Evolutionary conservation across 169 alveolate genomes (phyloP).

Genomic region (Plasmodium yoelii): DNA sequence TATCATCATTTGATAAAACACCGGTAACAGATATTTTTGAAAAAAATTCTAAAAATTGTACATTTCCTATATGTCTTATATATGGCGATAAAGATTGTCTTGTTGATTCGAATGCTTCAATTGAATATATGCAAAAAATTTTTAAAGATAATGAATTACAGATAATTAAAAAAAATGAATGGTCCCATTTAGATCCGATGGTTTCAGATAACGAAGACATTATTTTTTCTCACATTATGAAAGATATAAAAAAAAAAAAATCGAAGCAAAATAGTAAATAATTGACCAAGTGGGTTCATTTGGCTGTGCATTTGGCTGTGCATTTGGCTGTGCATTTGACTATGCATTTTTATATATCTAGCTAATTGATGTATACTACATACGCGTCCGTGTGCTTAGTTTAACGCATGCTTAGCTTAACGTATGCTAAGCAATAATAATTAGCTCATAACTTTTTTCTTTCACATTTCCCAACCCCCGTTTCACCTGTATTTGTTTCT

Average conservation of each 20-base stretch:
- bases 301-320: no score
- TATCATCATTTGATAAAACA: not conserved
- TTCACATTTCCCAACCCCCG: no score
- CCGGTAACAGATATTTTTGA: conserved; percentile 52
- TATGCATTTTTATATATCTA: no score
- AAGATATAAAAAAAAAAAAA: conserved; percentile 4
- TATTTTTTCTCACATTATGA: conserved; percentile 30
- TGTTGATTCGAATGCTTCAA: conserved; percentile 18
- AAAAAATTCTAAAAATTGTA: conserved; percentile 14
- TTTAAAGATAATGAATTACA: not conserved
- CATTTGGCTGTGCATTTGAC: no score
- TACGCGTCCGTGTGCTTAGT: no score
- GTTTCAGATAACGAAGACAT: conserved; percentile 12
- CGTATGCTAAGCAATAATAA: no score
- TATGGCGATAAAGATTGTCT: conserved; percentile 31
- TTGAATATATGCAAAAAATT: conserved; percentile 30
- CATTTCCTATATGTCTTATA: conserved; percentile 34
- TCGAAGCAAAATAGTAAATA: no score
- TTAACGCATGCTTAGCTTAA: no score
- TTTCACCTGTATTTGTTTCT: no score
- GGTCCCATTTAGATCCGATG: conserved; percentile 58
- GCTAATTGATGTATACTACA: no score
- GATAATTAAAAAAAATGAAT: conserved; percentile 2
- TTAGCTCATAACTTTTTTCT: no score
- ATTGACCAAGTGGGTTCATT: no score